Percentiles rank a stretch among this genome's conserved stretches.
Evolutionary conservation across 345 rosid genomes (phyloP).

Genomic region (Luvunga scandens): DNA sequence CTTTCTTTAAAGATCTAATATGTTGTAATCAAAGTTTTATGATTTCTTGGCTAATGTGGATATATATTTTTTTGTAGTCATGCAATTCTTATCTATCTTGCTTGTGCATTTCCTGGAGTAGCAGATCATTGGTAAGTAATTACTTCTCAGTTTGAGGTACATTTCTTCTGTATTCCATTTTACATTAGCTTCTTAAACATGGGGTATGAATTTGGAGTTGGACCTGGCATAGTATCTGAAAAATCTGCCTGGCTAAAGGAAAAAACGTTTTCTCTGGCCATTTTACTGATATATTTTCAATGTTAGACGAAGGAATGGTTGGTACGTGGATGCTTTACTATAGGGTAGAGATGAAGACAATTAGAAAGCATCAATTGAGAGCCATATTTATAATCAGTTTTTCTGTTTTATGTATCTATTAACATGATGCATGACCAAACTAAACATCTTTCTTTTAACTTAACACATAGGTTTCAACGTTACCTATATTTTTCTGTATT

Average conservation of each 20-base stretch:
- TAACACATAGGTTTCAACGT: neutral
- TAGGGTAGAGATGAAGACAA: neutral
- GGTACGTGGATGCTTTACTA: neutral
- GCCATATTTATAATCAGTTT: neutral
- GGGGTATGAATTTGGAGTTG: neutral
- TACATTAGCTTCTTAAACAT: neutral
- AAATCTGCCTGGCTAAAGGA: neutral
- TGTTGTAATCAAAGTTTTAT: neutral
- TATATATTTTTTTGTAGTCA: slow-evolving; percentile 52
- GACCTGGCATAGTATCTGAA: neutral
- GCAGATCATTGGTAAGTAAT: slow-evolving; percentile 72
- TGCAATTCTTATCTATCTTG: slow-evolving; percentile 77
- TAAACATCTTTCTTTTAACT: neutral
- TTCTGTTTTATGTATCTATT: neutral
- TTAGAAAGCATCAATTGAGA: neutral
- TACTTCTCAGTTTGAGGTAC: neutral
- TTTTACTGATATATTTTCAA: too few relatives aligned
- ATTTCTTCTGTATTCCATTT: neutral
- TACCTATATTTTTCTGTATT: neutral
- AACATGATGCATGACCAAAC: neutral
- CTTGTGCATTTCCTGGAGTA: slow-evolving; percentile 77
- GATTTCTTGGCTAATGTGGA: neutral
- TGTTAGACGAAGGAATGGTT: neutral
- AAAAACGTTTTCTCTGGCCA: neutral
- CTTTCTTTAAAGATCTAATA: neutral